These are phyloP conservation scores for Exophiala calicioides DNA, from an alignment of 2,329 filamentous ascomycete species.

Conservation along the genomic window DNA sequence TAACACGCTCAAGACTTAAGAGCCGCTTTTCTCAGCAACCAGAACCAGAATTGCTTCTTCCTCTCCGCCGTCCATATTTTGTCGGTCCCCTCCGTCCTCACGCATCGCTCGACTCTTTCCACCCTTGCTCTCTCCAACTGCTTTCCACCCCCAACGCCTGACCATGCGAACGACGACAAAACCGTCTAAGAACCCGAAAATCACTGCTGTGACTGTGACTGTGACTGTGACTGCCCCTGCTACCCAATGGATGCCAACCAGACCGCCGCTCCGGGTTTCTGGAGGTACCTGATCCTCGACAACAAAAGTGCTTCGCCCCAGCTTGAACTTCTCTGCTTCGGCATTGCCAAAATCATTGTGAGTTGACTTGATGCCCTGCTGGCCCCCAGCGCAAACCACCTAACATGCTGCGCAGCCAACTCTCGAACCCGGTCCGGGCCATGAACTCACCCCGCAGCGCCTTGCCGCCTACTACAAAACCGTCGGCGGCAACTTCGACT, in stretches of 20 bases:
- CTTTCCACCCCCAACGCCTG: slow-evolving; percentile 1
- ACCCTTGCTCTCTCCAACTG: neutral
- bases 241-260: slow-evolving; percentile 21
- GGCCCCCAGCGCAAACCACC: neutral
- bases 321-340: slow-evolving; percentile 67
- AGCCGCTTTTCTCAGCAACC: neutral
- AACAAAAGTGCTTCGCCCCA: slow-evolving; percentile 68
- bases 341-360: slow-evolving; percentile 71
- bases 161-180: slow-evolving; percentile 21
- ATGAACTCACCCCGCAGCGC: slow-evolving; percentile 62
- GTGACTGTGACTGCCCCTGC: neutral
- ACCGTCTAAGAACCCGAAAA: neutral
- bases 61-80: neutral
- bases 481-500: slow-evolving; percentile 74
- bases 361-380: slow-evolving; percentile 39
- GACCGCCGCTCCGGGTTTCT: slow-evolving; percentile 19
- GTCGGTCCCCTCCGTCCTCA: neutral
- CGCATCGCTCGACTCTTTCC: too few relatives aligned
- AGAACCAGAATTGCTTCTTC: neutral
- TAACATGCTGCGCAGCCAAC: slow-evolving; percentile 23
- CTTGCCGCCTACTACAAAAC: slow-evolving; percentile 74
- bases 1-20: too few relatives aligned
- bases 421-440: slow-evolving; percentile 34
- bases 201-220: slow-evolving; percentile 12
- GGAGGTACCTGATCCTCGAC: slow-evolving; percentile 60